phyloP scores from a whole-genome alignment of 1,284 basidiomycete genomes.

The Puccinia horiana region DNA sequence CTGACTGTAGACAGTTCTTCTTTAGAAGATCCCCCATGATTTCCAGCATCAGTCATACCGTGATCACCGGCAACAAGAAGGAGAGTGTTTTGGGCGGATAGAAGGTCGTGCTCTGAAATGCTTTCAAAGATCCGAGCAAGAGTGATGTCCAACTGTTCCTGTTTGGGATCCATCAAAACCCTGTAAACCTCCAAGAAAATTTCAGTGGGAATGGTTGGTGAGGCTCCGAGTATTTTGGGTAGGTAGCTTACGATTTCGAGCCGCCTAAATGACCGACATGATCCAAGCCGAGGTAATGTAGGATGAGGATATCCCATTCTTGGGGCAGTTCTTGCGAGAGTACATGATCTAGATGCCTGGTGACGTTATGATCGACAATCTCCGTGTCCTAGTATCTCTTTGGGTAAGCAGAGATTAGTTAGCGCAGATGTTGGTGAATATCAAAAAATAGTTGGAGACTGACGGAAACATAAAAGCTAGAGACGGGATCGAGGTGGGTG shows the following conservation, averaged over 20 bases:
- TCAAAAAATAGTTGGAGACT: neutral
- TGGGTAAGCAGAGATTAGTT: neutral
- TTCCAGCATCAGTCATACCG: constrained; percentile 54
- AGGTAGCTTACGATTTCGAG: constrained; percentile 43
- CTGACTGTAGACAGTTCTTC: constrained; percentile 52
- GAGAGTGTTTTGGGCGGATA: constrained; percentile 49
- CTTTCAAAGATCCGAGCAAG: constrained; percentile 47
- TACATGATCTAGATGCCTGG: constrained; percentile 51
- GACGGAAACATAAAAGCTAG: constrained; percentile 54
- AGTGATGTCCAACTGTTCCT: constrained; percentile 51
- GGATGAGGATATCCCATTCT: constrained; percentile 52
- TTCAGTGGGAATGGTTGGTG: neutral
- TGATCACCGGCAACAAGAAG: constrained; percentile 53
- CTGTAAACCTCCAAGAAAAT: constrained; percentile 24
- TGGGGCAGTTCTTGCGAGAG: constrained; percentile 29
- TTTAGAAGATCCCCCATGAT: constrained; percentile 53
- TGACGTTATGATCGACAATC: constrained; percentile 52
- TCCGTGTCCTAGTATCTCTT: constrained; percentile 51
- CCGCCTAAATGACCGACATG: constrained; percentile 54
- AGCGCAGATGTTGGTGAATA: neutral
- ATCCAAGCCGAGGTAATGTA: constrained; percentile 54
- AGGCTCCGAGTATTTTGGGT: no score
- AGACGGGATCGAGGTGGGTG: constrained; percentile 50
- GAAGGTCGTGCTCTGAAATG: constrained; percentile 42
- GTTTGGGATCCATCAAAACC: constrained; percentile 53